phyloP scores from a whole-genome alignment of 495 filamentous ascomycete genomes.

The Friedmanniomyces simplex region DNA sequence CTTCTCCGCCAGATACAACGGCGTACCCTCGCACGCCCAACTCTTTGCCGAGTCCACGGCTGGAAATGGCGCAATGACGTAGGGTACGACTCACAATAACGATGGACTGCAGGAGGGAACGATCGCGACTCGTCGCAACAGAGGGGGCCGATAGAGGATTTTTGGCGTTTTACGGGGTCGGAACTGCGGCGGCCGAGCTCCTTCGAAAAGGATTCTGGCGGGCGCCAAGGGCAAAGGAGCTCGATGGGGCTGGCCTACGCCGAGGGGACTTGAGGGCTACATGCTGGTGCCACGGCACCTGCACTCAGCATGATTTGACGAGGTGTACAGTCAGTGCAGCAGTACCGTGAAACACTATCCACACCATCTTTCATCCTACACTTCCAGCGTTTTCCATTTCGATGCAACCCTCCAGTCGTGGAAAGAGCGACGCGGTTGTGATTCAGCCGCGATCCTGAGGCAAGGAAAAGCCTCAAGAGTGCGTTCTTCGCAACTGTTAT shows the following conservation, averaged over 20 bases:
- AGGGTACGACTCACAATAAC: not conserved
- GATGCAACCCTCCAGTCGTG: too few species aligned
- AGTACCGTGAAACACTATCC: too few species aligned
- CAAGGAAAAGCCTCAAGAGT: too few species aligned
- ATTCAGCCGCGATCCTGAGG: too few species aligned
- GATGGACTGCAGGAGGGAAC: not conserved
- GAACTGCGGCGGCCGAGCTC: not conserved
- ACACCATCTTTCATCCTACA: too few species aligned
- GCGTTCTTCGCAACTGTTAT: too few species aligned
- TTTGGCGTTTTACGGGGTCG: not conserved
- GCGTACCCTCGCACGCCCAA: slow-evolving; percentile 56
- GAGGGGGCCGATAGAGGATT: slow-evolving; percentile 15
- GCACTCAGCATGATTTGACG: not conserved
- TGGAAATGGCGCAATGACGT: not conserved
- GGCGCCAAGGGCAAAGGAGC: slow-evolving; percentile 26
- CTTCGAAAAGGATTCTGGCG: slow-evolving; percentile 19
- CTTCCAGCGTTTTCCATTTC: too few species aligned
- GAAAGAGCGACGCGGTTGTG: too few species aligned
- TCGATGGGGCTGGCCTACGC: slow-evolving; percentile 23
- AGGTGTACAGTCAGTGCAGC: too few species aligned
- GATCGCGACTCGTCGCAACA: not conserved
- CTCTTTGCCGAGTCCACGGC: not conserved
- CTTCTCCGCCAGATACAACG: slow-evolving; percentile 42
- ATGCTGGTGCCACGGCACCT: not conserved
- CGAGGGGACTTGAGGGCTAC: not conserved